phyloP scores from a whole-genome alignment of 768 basidiomycete species.

The Mycena olivaceomarginata region DNA sequence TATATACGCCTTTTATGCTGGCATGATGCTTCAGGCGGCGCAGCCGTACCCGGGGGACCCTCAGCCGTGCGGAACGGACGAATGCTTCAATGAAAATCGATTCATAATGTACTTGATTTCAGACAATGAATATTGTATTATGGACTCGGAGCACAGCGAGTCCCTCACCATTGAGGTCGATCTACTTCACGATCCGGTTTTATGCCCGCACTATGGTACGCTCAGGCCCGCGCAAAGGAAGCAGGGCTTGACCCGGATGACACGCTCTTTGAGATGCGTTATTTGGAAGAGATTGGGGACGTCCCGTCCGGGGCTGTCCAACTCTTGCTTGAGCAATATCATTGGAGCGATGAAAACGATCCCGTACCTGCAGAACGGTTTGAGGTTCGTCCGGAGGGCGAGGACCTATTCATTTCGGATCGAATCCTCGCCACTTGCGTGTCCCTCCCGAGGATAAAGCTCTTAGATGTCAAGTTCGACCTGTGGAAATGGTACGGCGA shows the following conservation, averaged over 20 bases:
- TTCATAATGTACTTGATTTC: background rate
- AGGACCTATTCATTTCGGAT: background rate
- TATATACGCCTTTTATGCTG: background rate
- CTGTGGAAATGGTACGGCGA: too few relatives aligned
- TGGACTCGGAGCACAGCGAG: background rate
- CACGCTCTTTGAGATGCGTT: background rate
- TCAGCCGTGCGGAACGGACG: too few relatives aligned
- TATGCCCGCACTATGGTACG: background rate
- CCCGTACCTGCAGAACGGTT: background rate
- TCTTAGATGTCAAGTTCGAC: too few relatives aligned
- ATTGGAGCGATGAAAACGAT: background rate
- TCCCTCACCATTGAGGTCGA: background rate
- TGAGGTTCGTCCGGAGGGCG: background rate
- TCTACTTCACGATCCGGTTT: background rate
- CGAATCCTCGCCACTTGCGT: background rate
- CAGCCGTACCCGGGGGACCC: conserved; percentile 5
- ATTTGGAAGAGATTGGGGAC: background rate
- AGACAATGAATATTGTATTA: background rate
- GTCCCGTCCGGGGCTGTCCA: background rate
- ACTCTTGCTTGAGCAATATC: background rate
- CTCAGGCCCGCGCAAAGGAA: background rate
- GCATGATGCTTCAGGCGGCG: background rate
- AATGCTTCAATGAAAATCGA: background rate
- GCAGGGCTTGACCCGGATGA: background rate
- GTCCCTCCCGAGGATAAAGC: background rate